Evolutionary conservation across 495 filamentous ascomycete species (phyloP).

Genomic region (Xylaria telfairii): DNA sequence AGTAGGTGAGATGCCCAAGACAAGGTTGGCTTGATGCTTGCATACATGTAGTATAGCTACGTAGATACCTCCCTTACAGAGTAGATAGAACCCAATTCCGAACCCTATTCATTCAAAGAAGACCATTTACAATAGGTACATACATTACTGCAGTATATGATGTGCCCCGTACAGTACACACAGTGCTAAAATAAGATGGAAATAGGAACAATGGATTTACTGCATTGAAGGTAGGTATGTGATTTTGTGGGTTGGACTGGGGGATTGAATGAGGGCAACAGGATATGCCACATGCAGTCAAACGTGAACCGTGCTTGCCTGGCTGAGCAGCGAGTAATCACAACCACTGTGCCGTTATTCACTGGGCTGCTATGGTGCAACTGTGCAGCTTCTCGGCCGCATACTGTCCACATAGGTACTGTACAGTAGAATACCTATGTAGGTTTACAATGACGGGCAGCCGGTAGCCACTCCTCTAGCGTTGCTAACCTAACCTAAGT

Average conservation of each 20-base stretch:
- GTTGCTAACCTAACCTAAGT: not conserved
- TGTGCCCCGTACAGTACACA: not conserved
- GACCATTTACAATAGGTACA: not conserved
- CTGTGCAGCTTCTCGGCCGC: not conserved
- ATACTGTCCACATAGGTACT: not conserved
- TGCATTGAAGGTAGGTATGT: not conserved
- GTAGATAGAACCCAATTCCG: no score
- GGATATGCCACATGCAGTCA: slow-evolving; percentile 9
- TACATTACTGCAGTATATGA: not conserved
- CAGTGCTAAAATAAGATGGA: not conserved
- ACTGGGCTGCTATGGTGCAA: not conserved
- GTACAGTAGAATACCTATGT: no score
- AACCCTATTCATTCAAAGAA: no score
- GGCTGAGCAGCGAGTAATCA: not conserved
- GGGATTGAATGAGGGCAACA: slow-evolving; percentile 5
- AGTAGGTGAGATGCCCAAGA: not conserved
- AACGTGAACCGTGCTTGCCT: not conserved
- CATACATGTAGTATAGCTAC: not conserved
- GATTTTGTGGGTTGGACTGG: not conserved
- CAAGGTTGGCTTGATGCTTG: not conserved
- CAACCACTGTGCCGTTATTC: not conserved
- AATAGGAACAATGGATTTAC: slow-evolving; percentile 3
- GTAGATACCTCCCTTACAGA: no score
- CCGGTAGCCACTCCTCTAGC: not conserved
- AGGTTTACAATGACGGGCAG: not conserved